These are phyloP conservation scores for Vaucheria bursata DNA, from an alignment of 352 stramenopile genomes.

Conservation along the genomic window DNA sequence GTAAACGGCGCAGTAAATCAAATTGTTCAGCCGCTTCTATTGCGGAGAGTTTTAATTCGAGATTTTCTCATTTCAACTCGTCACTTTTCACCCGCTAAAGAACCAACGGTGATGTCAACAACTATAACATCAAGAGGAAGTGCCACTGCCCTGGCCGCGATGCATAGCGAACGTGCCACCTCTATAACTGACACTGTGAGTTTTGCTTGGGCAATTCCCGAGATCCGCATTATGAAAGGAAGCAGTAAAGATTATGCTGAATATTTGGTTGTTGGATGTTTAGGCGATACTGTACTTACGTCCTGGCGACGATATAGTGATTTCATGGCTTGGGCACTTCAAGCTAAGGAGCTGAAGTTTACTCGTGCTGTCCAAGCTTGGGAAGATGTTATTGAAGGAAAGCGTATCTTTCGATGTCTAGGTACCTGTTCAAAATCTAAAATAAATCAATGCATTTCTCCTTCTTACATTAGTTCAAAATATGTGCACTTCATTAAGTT, in stretches of 20 bases:
- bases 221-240: not conserved
- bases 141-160: not conserved
- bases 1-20: not conserved
- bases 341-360: constrained; percentile 10
- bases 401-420: not conserved
- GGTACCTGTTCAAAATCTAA: not conserved
- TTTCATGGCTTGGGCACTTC: not conserved
- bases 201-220: constrained; percentile 3
- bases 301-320: constrained; percentile 5
- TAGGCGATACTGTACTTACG: not conserved
- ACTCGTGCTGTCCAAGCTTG: not conserved
- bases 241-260: not conserved
- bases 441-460: no score
- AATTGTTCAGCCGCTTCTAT: not conserved
- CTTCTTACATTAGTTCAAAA: no score
- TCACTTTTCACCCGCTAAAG: not conserved
- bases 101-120: not conserved
- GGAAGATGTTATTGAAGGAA: not conserved
- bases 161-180: not conserved
- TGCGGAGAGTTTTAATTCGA: not conserved
- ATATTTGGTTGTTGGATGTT: constrained; percentile 1
- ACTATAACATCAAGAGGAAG: not conserved
- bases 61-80: constrained; percentile 3
- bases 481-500: not conserved
- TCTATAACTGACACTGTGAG: not conserved